Evolutionary conservation across 2,329 filamentous ascomycete genomes (phyloP), one percentile per base, ranked within the genome.

Genomic region (Pezicula neosporulosa): DNA sequence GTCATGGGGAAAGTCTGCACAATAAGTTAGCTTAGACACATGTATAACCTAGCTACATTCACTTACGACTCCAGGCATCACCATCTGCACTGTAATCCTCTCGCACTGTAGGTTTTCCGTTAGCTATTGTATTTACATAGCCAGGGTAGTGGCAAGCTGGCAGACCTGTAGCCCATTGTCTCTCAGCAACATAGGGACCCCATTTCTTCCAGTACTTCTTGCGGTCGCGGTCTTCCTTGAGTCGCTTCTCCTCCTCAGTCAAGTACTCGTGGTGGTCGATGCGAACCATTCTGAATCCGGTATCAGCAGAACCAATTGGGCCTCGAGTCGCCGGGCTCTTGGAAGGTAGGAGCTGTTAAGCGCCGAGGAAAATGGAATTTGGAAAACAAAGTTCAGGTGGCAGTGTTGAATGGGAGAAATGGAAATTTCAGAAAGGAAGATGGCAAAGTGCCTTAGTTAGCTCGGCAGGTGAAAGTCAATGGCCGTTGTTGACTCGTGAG

Each of bases 171-270:
- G 92, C 91, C 93, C 93, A 97, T 76, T 97, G 92, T 66, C 92
- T 80, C 76, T 97, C 93, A 50, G 92, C 85, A 62, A 96, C 86
- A 66, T 97, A 97, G 21, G 92, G 87, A 50, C 93, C 93, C 91
- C 92, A 97, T 83, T 87, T 90, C 82, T 97, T 97, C 93, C 93
- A 97, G 76, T 97, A 97, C 70, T 90, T 93, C 59, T 74, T 81
- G 57, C 86, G 86, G 58, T 93, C 83, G 53, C 85, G 83, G 71
- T 97, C 93, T 66, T 96, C 84, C 66, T 87, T 87, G 61, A 97
- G 80, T 46, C 94, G 87, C 70, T 87, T 88, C 77, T 97, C 93
- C 74, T 97, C 93, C 70, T 89, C 86, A 54, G 88, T 91, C 67
- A 93, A 80, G 71, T 90, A 92, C 68, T 94, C 89, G 72, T 94